These are phyloP conservation scores for Leccinum fibrillosum DNA, from an alignment of 768 basidiomycete species.

Conservation along the genomic window DNA sequence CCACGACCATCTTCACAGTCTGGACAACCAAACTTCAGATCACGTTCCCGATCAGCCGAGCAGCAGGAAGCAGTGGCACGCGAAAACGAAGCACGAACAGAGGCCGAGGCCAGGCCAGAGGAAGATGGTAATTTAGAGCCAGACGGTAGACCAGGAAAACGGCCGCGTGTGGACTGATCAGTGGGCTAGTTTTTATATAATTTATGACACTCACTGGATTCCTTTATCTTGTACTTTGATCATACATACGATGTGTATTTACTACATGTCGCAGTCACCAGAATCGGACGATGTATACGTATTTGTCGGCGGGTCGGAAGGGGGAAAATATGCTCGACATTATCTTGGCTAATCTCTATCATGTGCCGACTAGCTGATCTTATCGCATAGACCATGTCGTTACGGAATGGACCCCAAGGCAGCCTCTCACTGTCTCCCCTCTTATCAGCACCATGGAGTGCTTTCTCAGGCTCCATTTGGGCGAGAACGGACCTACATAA, in stretches of 20 bases:
- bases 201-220: conserved; percentile 18
- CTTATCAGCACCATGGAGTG: too few species aligned
- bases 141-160: conserved; percentile 30
- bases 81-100: conserved; percentile 21
- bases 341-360: neutral
- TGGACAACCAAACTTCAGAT: conserved; percentile 6
- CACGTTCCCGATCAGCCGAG: conserved; percentile 30
- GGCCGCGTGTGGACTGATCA: conserved; percentile 30
- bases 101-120: conserved; percentile 17
- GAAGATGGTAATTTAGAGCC: conserved; percentile 14
- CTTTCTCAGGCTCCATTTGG: neutral
- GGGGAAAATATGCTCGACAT: too few species aligned
- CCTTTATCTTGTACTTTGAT: conserved; percentile 9
- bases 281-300: neutral
- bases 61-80: conserved; percentile 20
- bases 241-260: conserved; percentile 8
- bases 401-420: too few species aligned
- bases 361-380: too few species aligned
- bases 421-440: too few species aligned
- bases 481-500: neutral
- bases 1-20: conserved; percentile 21
- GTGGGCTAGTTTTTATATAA: conserved; percentile 7
- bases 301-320: too few species aligned
- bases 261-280: neutral
- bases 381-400: too few species aligned